phyloP scores from a whole-genome alignment of 1,284 basidiomycete genomes.

The Meripilus lineatus region DNA sequence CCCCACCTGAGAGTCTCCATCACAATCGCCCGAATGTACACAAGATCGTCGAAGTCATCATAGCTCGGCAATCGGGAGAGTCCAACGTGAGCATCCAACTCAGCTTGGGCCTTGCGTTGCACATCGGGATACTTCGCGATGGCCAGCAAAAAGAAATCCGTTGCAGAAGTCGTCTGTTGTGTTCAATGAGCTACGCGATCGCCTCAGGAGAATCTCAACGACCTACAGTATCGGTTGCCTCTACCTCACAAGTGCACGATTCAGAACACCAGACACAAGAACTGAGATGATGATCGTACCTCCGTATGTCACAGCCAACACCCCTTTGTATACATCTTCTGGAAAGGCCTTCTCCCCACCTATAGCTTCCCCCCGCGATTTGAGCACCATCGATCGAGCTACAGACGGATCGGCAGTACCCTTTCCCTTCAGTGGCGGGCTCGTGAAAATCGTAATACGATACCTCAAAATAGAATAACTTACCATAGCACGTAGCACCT shows the following conservation, averaged over 20 bases:
- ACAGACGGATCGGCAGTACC: not conserved
- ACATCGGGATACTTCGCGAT: conserved; percentile 7
- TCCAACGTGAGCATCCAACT: conserved; percentile 6
- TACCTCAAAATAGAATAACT: not conserved
- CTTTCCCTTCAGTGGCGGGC: not conserved
- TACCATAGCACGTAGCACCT: conserved; percentile 9
- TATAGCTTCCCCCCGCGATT: no score
- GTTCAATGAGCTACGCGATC: no score
- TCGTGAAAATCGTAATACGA: not conserved
- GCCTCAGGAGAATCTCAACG: no score
- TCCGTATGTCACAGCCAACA: no score
- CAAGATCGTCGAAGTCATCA: conserved; percentile 1
- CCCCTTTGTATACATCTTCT: no score
- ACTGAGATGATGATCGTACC: no score
- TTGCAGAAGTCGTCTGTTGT: no score
- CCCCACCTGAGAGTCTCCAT: conserved; percentile 6
- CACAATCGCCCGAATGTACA: conserved; percentile 8
- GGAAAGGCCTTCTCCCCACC: no score
- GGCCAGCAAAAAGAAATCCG: conserved; percentile 6
- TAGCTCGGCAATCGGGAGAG: conserved; percentile 1
- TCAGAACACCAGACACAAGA: no score
- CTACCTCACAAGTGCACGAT: no score
- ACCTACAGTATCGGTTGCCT: no score
- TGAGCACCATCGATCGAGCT: no score
- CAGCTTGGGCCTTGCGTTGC: conserved; percentile 7